These are phyloP conservation scores for Eurotiales sp. DNA, from an alignment of 2,329 filamentous ascomycete genomes.

Conservation along the genomic window DNA sequence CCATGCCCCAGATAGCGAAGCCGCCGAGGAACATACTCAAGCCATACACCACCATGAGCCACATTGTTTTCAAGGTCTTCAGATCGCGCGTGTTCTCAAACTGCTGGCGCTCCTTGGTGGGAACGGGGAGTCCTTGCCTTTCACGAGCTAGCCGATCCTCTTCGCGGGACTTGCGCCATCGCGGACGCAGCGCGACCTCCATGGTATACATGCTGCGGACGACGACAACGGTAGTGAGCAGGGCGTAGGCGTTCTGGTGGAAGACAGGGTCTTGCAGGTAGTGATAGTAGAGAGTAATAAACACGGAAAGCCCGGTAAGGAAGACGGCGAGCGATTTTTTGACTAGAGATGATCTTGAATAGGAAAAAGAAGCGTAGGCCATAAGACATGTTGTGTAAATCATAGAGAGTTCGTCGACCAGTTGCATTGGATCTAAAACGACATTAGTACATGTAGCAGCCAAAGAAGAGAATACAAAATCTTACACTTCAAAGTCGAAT, in stretches of 20 bases:
- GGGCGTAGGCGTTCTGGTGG: conserved; percentile 74
- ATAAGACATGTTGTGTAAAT: conserved; percentile 69
- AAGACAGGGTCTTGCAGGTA: conserved; percentile 77
- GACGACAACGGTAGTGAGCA: conserved; percentile 67
- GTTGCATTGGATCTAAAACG: conserved; percentile 62
- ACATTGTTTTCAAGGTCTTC: conserved; percentile 65
- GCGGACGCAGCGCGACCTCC: conserved; percentile 62
- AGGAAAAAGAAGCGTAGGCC: conserved; percentile 71
- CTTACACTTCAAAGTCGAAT: conserved; percentile 60
- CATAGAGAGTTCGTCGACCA: conserved; percentile 68
- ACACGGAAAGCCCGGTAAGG: conserved; percentile 55
- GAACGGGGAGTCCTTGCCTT: conserved; percentile 33
- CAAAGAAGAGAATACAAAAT: conserved; percentile 15
- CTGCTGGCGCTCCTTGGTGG: conserved; percentile 43
- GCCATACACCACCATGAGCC: conserved; percentile 68
- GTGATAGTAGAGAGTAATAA: conserved; percentile 78
- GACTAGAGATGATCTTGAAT: conserved; percentile 53
- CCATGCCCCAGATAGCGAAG: conserved; percentile 73
- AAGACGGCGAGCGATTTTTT: conserved; percentile 55
- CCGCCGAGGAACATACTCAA: conserved; percentile 69
- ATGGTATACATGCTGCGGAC: conserved; percentile 74
- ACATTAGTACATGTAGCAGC: neutral
- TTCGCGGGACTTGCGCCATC: conserved; percentile 48
- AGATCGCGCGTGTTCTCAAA: conserved; percentile 54
- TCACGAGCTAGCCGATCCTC: conserved; percentile 41